Percentiles rank a stretch among this genome's conserved stretches.
These are phyloP conservation scores for Pleurotus ostreatus DNA, from an alignment of 768 basidiomycete genomes.

Conservation along the genomic window DNA sequence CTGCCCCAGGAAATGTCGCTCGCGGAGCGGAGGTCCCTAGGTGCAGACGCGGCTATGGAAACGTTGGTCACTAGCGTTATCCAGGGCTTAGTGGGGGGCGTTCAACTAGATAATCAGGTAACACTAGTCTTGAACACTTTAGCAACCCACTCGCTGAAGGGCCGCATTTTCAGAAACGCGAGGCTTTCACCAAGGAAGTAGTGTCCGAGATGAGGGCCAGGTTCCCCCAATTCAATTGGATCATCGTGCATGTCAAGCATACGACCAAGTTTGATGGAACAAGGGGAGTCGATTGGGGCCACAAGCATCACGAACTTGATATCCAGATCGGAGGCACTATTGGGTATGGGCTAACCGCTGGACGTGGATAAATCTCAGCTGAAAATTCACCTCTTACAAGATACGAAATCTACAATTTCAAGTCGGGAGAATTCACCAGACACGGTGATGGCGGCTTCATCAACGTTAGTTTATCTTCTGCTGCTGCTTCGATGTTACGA, in stretches of 20 bases:
- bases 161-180: neutral
- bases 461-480: conserved; percentile 1
- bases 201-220: neutral
- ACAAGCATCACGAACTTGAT: neutral
- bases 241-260: conserved; percentile 6
- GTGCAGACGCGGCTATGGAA: neutral
- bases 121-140: neutral
- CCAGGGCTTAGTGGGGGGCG: neutral
- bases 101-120: neutral
- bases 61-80: neutral
- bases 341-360: neutral
- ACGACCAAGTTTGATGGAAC: conserved; percentile 1
- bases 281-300: neutral
- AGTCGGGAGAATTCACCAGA: conserved; percentile 2
- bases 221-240: neutral
- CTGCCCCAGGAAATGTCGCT: neutral
- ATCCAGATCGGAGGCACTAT: conserved; percentile 1
- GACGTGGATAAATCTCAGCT: neutral
- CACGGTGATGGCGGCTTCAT: conserved; percentile 11
- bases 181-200: neutral
- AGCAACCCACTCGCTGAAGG: no score
- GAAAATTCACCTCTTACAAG: neutral
- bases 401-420: conserved; percentile 4
- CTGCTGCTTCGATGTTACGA: no score
- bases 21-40: neutral